Conservation (phyloP, 108 stramenopile species). For the Nitzschia sp. region DNA sequence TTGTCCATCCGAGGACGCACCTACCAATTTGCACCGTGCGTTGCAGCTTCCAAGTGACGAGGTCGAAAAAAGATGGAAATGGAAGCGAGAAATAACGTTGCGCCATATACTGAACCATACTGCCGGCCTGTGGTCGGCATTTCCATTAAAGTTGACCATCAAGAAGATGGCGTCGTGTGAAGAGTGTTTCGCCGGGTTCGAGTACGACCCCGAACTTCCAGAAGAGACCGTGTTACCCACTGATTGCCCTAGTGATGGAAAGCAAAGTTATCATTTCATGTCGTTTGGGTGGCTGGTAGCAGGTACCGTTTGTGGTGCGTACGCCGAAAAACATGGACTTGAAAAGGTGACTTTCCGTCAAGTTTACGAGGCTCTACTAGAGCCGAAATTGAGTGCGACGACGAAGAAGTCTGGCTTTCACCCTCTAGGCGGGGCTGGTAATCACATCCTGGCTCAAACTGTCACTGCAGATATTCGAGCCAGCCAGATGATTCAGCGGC, state of each 20-base stretch:
- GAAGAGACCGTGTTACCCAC: constrained; percentile 19
- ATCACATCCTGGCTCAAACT: constrained; percentile 2
- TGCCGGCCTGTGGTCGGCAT: constrained; percentile 21
- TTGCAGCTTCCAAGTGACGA: constrained; percentile 12
- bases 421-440: constrained; percentile 13
- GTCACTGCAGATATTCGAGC: constrained; percentile 15
- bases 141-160: constrained; percentile 26
- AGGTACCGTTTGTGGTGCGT: constrained; percentile 37
- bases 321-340: constrained; percentile 16
- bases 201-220: constrained; percentile 21
- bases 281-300: constrained; percentile 46
- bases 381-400: constrained; percentile 1
- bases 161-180: constrained; percentile 33
- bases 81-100: constrained; percentile 35
- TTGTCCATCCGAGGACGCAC: constrained; percentile 18
- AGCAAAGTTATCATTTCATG: constrained; percentile 29
- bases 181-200: constrained; percentile 15
- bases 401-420: constrained; percentile 11
- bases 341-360: constrained; percentile 18
- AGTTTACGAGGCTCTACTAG: constrained; percentile 18
- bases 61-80: constrained; percentile 23
- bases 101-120: constrained; percentile 36
- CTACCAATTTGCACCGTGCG: neutral
- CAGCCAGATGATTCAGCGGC: constrained; percentile 23
- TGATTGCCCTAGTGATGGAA: constrained; percentile 18